These are phyloP conservation scores for Calonectria multiphialidica DNA, from an alignment of 2,329 filamentous ascomycete species.

Conservation along the genomic window DNA sequence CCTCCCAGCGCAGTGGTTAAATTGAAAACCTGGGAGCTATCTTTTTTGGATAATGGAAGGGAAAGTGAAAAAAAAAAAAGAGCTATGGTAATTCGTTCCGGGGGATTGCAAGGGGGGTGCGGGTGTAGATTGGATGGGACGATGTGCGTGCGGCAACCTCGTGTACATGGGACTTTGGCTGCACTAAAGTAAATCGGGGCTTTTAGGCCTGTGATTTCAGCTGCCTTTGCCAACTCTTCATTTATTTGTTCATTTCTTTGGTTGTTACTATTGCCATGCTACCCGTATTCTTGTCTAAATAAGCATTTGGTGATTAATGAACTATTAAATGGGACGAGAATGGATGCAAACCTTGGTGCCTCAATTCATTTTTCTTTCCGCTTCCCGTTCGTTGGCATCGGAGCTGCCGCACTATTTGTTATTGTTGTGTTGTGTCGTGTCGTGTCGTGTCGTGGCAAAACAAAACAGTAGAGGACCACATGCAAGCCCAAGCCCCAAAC, in stretches of 20 bases:
- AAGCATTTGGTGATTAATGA: background rate
- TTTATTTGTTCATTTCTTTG: background rate
- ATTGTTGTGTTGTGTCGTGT: background rate
- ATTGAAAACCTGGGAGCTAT: background rate
- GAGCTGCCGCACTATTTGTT: background rate
- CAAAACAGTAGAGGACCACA: slow-evolving; percentile 11
- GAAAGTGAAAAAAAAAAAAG: background rate
- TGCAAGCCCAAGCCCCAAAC: background rate
- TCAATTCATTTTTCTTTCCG: background rate
- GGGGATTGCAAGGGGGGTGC: background rate
- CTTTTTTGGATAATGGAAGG: background rate
- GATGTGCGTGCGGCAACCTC: slow-evolving; percentile 9
- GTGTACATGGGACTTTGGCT: slow-evolving; percentile 30
- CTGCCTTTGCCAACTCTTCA: background rate
- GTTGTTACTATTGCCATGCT: background rate
- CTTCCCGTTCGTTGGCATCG: background rate
- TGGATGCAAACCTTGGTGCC: background rate
- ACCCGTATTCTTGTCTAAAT: background rate
- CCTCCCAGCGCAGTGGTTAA: background rate
- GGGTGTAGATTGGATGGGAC: background rate
- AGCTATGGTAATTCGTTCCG: background rate
- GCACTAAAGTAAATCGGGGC: slow-evolving; percentile 25
- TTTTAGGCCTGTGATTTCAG: slow-evolving; percentile 16
- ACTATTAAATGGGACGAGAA: background rate
- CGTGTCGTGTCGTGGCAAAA: slow-evolving; percentile 11